Evolutionary conservation across 1,284 basidiomycete species (phyloP).

Genomic region (Ganoderma resinaceum): DNA sequence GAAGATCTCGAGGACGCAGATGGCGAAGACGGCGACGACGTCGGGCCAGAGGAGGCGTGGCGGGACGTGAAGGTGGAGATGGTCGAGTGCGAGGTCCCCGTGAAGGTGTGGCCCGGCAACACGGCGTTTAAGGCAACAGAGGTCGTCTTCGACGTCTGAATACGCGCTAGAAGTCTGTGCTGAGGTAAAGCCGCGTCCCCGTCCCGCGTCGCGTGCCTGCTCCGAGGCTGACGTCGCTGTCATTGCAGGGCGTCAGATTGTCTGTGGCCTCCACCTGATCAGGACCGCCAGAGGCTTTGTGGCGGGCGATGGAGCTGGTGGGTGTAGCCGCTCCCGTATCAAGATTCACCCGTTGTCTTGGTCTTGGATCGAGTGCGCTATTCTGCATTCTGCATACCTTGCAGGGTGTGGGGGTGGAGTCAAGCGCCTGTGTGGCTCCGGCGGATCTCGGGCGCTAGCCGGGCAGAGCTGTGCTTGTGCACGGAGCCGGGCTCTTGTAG

Average conservation of each 20-base stretch:
- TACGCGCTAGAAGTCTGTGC: conserved; percentile 6
- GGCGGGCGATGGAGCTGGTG: background rate
- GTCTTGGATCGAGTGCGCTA: conserved; percentile 6
- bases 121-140: conserved; percentile 86
- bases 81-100: conserved; percentile 92
- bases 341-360: background rate
- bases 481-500: conserved; percentile 12
- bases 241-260: background rate
- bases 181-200: conserved; percentile 9
- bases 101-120: conserved; percentile 87
- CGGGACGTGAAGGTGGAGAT: conserved; percentile 72
- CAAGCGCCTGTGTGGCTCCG: background rate
- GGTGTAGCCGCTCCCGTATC: background rate
- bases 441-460: conserved; percentile 9
- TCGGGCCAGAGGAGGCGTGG: conserved; percentile 71
- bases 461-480: conserved; percentile 18
- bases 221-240: conserved; percentile 6
- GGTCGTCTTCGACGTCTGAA: conserved; percentile 77
- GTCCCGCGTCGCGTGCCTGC: conserved; percentile 2
- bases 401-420: conserved; percentile 6
- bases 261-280: conserved; percentile 1
- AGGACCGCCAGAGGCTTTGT: background rate
- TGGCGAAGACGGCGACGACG: conserved; percentile 63
- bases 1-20: conserved; percentile 44
- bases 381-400: background rate